Conservation (phyloP, 768 basidiomycete species). For the Podaxis sp. region DNA sequence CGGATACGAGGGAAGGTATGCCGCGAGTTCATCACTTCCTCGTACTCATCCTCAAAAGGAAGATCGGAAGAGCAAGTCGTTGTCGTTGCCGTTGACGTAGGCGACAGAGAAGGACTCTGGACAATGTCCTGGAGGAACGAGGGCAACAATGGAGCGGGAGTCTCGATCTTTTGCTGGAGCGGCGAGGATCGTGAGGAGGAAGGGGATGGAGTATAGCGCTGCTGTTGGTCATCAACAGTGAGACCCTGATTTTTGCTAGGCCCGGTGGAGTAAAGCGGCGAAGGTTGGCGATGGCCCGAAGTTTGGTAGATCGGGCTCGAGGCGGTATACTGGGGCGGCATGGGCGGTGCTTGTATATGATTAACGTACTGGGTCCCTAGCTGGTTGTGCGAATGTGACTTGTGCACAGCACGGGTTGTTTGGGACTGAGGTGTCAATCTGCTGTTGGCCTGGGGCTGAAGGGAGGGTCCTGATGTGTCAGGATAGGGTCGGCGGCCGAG, state of each 20-base stretch:
- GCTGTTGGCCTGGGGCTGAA: constrained; percentile 13
- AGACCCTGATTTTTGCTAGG: constrained; percentile 16
- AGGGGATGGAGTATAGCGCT: constrained; percentile 10
- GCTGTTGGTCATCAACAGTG: constrained; percentile 16
- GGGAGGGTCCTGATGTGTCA: constrained; percentile 31
- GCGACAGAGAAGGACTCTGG: constrained; percentile 64
- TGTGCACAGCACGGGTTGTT: constrained; percentile 38
- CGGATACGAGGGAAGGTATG: constrained; percentile 28
- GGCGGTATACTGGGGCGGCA: constrained; percentile 20
- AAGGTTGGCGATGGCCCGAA: constrained; percentile 44
- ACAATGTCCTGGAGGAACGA: constrained; percentile 78
- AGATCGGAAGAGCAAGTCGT: constrained; percentile 68
- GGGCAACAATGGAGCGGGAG: constrained; percentile 61
- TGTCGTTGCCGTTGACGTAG: constrained; percentile 47
- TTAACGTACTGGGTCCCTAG: constrained; percentile 42
- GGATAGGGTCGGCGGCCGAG: constrained; percentile 41
- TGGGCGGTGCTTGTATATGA: constrained; percentile 17
- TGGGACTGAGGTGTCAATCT: constrained; percentile 3
- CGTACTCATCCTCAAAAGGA: constrained; percentile 62
- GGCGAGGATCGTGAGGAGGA: constrained; percentile 8
- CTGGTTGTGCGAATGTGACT: constrained; percentile 53
- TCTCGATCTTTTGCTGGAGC: constrained; percentile 29
- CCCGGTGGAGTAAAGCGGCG: constrained; percentile 38
- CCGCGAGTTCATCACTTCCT: constrained; percentile 33
- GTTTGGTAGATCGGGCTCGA: constrained; percentile 73